These are phyloP conservation scores for Diaporthe caulivora DNA, from an alignment of 2,329 filamentous ascomycete species.

Conservation along the genomic window DNA sequence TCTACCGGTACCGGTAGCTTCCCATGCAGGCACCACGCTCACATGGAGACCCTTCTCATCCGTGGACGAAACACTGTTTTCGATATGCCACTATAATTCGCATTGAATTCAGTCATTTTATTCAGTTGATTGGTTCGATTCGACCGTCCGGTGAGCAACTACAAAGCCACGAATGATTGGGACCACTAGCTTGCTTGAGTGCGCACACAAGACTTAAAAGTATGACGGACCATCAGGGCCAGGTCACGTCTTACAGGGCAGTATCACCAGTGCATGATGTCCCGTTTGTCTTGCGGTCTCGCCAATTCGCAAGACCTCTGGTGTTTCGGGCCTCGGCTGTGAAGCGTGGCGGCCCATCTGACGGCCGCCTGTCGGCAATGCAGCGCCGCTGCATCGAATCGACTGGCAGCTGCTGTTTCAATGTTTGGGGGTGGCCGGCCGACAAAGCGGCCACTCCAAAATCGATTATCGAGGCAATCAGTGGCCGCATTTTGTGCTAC, in stretches of 20 bases:
- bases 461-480: neutral
- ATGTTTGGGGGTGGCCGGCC: neutral
- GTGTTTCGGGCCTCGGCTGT: conserved; percentile 12
- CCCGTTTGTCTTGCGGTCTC: conserved; percentile 21
- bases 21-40: neutral
- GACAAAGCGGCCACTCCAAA: neutral
- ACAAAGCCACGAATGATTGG: neutral
- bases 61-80: neutral
- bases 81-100: no score
- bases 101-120: neutral
- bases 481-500: neutral
- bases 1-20: no score
- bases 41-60: neutral
- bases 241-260: neutral
- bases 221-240: neutral
- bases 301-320: conserved; percentile 8
- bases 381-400: neutral
- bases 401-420: conserved; percentile 15
- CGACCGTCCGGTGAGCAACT: no score
- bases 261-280: conserved; percentile 12
- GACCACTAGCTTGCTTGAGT: neutral
- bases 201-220: neutral
- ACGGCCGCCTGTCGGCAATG: conserved; percentile 12
- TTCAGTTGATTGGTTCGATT: neutral
- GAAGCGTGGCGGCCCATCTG: conserved; percentile 4